Base-by-base conservation (phyloP, 2,329 filamentous ascomycete genomes). In the Ophiocordyceps sinensis region DNA sequence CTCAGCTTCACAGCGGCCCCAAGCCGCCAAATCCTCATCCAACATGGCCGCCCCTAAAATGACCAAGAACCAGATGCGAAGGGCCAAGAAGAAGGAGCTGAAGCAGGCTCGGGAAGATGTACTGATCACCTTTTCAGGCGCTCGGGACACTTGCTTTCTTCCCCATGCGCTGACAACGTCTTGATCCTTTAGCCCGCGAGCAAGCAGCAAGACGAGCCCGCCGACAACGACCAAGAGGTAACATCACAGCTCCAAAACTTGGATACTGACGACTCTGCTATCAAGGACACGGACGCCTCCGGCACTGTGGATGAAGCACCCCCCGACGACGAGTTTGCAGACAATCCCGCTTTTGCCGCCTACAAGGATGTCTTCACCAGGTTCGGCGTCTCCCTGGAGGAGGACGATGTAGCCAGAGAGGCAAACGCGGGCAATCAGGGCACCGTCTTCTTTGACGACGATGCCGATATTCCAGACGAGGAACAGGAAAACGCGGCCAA, bases 61-160 rank as follows among this genome's bases (percentile, higher is more conserved):
- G 68, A 87, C 82, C 60, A 96, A 95, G 70, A 95, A 95, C 64
- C 86, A 94, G 65, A 81, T 88, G 69, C 77, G 87, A 60, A 79
- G 89, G 60, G 84, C 86, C 38, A 88, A 89, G 70, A 94, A 91
- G 75, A 95, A 94, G 79, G 83, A 86, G 53, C 77, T 85, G 58
- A 93, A 93, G 67, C 79, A 79, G 54, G 63, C 75, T 50, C 65
- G 72, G 40, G 65, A 73, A 59, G 66, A 77, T 52, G 75, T 76
- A 41, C 47, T 21, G 36, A 35, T 12, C 17, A 13, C 23, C 28
- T 15, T 8, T 19, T 15, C 32, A 15, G 14, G n/a, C 14, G 19
- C 32, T 35, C 7, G 8, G 5, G 11, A 14, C n/a, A 14, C 17
- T 6, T 5, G 19, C 19, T 6, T 36, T 10, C 9, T 6, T 9